Evolutionary conservation across 768 basidiomycete species (phyloP), one percentile per base, ranked within the genome.

Genomic region (Collybiopsis luxurians): DNA sequence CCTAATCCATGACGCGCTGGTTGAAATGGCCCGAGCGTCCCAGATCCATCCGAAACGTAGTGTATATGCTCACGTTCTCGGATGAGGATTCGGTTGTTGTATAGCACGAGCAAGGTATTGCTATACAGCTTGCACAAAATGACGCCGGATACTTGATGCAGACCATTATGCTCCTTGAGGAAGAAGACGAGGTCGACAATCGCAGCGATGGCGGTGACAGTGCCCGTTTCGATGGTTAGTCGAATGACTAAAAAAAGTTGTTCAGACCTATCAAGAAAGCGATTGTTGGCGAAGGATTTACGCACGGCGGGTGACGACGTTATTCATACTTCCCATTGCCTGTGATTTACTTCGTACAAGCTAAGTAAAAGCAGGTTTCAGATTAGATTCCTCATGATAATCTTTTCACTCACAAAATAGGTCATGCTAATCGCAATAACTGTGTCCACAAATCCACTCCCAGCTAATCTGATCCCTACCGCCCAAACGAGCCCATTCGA

Each of bases 111-210:
- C 12, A 58, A 51, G 6, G 60, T 55, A 55, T 61, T 61, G 57
- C 53, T 58, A 50, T 61, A 61, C 43, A 61, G 21, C 31, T 61
- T 61, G 57, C 57, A 61, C 48, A 61, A 40, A 26, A 52, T 58
- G 24, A 61, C 57, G 12, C 57, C 60, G 49, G 57, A 55, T 24
- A 53, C 57, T 48, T 61, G 60, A 23, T 61, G 60, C 1, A 61
- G 56, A 4, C 48, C 57, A 30, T 61, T 61, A 26, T 55, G 40
- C 2, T 44, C 53, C 39, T 49, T 38, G 26, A 61, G 23, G 26
- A 59, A 62, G 47, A 60, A 62, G 31, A 59, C 11, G 43, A 62
- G 59, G 17, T 62, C 61, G 2, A 59, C 40, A 39, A 59, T 58
- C 17, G 61, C 61, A 6, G 59, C 56, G 17, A 59, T 46, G 47